Base-by-base conservation (phyloP, 169 alveolate genomes). In the Plasmodium adleri region DNA sequence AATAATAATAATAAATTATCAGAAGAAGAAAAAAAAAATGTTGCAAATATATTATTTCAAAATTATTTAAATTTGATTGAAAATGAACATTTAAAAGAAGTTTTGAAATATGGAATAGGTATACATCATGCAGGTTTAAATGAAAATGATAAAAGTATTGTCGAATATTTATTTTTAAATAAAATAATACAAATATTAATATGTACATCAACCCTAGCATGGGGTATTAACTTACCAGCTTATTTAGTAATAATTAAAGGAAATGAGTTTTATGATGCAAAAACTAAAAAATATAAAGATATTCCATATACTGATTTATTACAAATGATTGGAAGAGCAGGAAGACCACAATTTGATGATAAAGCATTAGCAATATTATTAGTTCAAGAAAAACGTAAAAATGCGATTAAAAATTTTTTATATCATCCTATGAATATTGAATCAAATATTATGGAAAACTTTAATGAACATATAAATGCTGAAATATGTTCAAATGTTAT, bases 201-300 rank as follows among this genome's bases (percentile, higher is more conserved):
- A 26, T 98, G 99, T 39, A 99, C 99, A 2, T 96, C 99, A 24
- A 99, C 99, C 22, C 96, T 99, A 50, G 99, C 99, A 15, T 98
- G 99, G 99, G 99, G 99, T 28, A 99, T 99, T 47, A 99, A 99
- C 93, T 96, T 99, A 88, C 99, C 99, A 1, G 99, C 99, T 1
- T 98, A 98, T 92, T 94, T 98, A 47, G 99, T 98, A 22, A 98
- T 99, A 49, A 96, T 99, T 74, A 72, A 92, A 88, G 96, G 96
- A 1, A 94, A 95, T 43, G 95, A 93, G 56, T 91, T 56, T 85
- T 94, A 93, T 64, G 96, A 93, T 72, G 93, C 95, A 1, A 93
- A 92, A 94, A 88, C 93, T 67, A 88, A 92, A 24, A 91, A 73
- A 39, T 85, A 93, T 67, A 88, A 78, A 32, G 95, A 91, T 32